These are phyloP conservation scores for Polygonum aviculare DNA, from an alignment of 148 eudicot genomes.

Conservation along the genomic window DNA sequence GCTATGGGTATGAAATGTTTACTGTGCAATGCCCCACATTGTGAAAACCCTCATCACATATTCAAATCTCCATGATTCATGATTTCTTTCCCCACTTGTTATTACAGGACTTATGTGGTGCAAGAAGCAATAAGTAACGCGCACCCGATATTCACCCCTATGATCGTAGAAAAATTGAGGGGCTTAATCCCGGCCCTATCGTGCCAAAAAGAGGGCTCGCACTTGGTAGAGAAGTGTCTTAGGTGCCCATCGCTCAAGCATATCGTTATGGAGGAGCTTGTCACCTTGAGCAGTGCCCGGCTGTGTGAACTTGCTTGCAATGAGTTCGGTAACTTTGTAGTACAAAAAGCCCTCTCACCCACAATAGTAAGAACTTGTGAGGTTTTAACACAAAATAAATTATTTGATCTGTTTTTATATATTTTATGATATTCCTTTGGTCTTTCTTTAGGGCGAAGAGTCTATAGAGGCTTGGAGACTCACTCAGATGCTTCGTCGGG, in stretches of 20 bases:
- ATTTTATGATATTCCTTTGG: neutral
- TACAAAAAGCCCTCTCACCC: neutral
- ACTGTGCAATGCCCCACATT: neutral
- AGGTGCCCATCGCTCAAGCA: neutral
- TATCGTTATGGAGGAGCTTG: neutral
- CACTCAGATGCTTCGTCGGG: neutral
- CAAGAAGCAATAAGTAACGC: neutral
- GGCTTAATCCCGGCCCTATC: neutral
- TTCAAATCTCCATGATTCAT: neutral
- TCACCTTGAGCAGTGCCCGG: neutral
- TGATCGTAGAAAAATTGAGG: neutral
- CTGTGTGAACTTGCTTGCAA: neutral
- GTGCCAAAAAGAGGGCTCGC: neutral
- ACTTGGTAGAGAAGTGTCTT: conserved; percentile 1
- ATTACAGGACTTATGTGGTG: conserved; percentile 8
- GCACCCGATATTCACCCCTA: neutral
- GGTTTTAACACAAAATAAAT: neutral
- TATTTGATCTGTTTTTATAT: neutral
- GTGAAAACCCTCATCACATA: neutral
- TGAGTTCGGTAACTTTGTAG: neutral
- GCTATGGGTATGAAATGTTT: neutral
- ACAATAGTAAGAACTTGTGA: neutral
- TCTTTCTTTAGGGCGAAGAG: neutral
- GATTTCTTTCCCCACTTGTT: neutral
- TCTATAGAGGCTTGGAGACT: neutral